Base-by-base conservation (phyloP, 2,329 filamentous ascomycete species). In the Diaporthe citri region DNA sequence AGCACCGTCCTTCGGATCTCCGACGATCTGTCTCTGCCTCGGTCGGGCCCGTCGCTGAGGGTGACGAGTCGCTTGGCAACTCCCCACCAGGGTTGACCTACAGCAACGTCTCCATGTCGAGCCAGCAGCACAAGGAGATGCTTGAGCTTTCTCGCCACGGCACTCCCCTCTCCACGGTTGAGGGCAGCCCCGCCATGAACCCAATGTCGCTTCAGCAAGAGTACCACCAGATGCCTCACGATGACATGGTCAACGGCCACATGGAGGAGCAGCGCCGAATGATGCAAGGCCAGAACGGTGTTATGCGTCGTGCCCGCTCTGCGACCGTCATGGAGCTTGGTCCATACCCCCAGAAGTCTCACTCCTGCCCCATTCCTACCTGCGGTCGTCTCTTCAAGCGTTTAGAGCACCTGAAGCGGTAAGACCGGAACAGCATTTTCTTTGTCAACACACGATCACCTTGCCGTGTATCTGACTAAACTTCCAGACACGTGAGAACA, bases 341-440 rank as follows among this genome's bases (percentile, higher is more conserved):
- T 43, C 97, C 97, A 20, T 98, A 98, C 83, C 95, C 97, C 70
- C 95, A 97, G 83, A 99, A 99, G 86, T 98, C 96, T 55, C 97
- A 99, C 86, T 98, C 96, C 2, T 99, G 97, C 87, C 97, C 97
- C n/a, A 99, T 99, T 81, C 97, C 97, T 39, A 97, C 96, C 73
- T 99, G 97, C 84, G 97, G 97, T 72, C 93, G 97, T 81, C 91
- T 98, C 77, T 99, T 99, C 91, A 99, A 99, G 92, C 93, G 97
- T 85, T 91, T 99, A 88, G 97, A 99, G 88, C 97, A 99, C 87
- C 92, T 99, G 82, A 99, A 99, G 91, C 93, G 96, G 95, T 97
- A 95, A 92, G 94, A 88, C 80, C 80, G 77, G 76, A 82, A 84
- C 81, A 81, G 81, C 81, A 83, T 78, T 83, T 85, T 79, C 78